Evolutionary conservation across 805 yeast species (phyloP).

Genomic region (Blastobotrys muscicola): DNA sequence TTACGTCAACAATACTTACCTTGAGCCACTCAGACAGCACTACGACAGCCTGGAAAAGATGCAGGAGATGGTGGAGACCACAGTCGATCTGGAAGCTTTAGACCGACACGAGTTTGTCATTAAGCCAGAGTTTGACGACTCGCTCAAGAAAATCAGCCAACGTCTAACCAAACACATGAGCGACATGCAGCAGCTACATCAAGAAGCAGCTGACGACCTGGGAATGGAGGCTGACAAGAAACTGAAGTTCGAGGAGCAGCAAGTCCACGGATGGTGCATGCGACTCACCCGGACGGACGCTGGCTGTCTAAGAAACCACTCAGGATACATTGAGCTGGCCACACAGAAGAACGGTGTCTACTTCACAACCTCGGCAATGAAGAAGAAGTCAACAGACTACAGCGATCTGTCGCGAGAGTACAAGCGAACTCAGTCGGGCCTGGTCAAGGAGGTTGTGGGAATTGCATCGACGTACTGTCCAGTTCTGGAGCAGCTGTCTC

Average conservation of each 20-base stretch:
- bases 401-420: slow-evolving; percentile 55
- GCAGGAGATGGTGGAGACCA: slow-evolving; percentile 83
- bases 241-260: slow-evolving; percentile 81
- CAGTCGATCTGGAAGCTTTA: slow-evolving; percentile 77
- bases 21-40: slow-evolving; percentile 42
- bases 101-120: slow-evolving; percentile 78
- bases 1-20: slow-evolving; percentile 39
- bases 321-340: slow-evolving; percentile 64
- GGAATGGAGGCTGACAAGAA: slow-evolving; percentile 79
- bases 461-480: slow-evolving; percentile 77
- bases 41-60: slow-evolving; percentile 50
- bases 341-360: slow-evolving; percentile 94
- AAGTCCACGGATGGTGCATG: slow-evolving; percentile 88
- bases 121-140: slow-evolving; percentile 82
- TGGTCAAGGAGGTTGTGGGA: slow-evolving; percentile 73
- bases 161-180: slow-evolving; percentile 52
- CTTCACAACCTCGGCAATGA: slow-evolving; percentile 66
- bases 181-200: slow-evolving; percentile 45
- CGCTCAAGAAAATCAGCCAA: slow-evolving; percentile 49
- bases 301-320: slow-evolving; percentile 54
- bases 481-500: slow-evolving; percentile 59
- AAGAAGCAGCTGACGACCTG: slow-evolving; percentile 60
- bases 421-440: slow-evolving; percentile 60
- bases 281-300: slow-evolving; percentile 86
- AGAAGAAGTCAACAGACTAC: slow-evolving; percentile 50